Evolutionary conservation across 2,329 filamentous ascomycete genomes (phyloP), one percentile per base, ranked within the genome.

Genomic region (Cephalotrichum gorgonifer): DNA sequence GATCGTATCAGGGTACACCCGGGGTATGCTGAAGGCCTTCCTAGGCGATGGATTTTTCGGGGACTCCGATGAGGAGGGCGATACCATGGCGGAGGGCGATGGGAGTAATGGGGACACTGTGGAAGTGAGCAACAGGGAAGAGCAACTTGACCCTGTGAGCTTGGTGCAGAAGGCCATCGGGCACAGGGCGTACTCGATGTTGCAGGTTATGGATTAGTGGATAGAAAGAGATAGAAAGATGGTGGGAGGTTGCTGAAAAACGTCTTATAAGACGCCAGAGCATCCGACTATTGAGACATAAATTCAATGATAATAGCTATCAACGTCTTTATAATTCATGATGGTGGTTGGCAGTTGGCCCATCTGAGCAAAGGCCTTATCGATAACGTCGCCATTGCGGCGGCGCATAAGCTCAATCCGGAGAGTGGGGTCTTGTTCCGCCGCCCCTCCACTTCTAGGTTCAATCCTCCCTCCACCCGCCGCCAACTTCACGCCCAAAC

Each of bases 11-110:
- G 75, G 76, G 1, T 79, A 79, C 59, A 76, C 72, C 2, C 77
- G 78, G 62, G 75, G 64, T 1, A 69, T 78, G 71, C 59, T 81
- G 54, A 79, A 78, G 64, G 69, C 74, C 8, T 79, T 81, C 53
- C 54, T 81, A 42, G 74, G 77, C 2, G 66, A 62, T 17, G 74
- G 71, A 0, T 61, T 62, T 0, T 74, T 78, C 49, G 47, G 38
- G 39, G 39, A 49, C 17, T 11, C 30, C 3, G 46, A 42, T 22
- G 67, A 71, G 1, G 58, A 57, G 17, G 64, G 68, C 17, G 62
- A 65, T 3, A 62, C 58, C 12, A 62, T 64, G 1, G 65, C 65
- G 38, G 63, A 51, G 53, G 59, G 58, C 38, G 61, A 57, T 12
- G 63, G 61, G 5, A 20, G n/a, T n/a, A 55, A 54, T 2, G 54